phyloP scores from a whole-genome alignment of 1,139 yeast species.

The Debaryomyces subglobosus region DNA sequence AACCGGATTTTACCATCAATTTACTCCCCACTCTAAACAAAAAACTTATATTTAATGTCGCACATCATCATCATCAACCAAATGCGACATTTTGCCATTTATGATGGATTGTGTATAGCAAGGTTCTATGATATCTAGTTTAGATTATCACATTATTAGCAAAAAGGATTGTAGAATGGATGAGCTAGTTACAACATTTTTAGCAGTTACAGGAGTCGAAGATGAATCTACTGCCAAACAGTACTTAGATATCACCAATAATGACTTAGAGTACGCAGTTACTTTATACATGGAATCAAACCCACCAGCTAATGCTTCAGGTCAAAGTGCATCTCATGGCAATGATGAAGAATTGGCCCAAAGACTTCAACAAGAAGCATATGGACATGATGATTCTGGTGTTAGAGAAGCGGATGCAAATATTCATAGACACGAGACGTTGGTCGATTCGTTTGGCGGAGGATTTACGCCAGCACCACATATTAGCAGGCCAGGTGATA shows the following conservation, averaged over 20 bases:
- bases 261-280: constrained; percentile 83
- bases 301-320: constrained; percentile 23
- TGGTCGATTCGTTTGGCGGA: constrained; percentile 48
- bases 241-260: constrained; percentile 78
- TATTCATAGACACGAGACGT: constrained; percentile 78
- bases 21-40: constrained; percentile 4
- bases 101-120: neutral
- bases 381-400: constrained; percentile 34
- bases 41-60: constrained; percentile 4
- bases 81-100: constrained; percentile 11
- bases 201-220: constrained; percentile 80
- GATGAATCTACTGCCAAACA: constrained; percentile 74
- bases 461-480: constrained; percentile 14
- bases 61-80: neutral
- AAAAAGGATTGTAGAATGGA: constrained; percentile 33
- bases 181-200: constrained; percentile 68
- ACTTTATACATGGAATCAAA: constrained; percentile 73
- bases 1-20: neutral
- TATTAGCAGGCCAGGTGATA: constrained; percentile 33
- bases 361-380: constrained; percentile 67
- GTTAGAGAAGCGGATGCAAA: constrained; percentile 74
- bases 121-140: neutral
- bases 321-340: neutral
- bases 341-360: constrained; percentile 66
- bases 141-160: neutral